These are phyloP conservation scores for Termitomyces sp. DNA, from an alignment of 768 basidiomycete genomes.

Conservation along the genomic window DNA sequence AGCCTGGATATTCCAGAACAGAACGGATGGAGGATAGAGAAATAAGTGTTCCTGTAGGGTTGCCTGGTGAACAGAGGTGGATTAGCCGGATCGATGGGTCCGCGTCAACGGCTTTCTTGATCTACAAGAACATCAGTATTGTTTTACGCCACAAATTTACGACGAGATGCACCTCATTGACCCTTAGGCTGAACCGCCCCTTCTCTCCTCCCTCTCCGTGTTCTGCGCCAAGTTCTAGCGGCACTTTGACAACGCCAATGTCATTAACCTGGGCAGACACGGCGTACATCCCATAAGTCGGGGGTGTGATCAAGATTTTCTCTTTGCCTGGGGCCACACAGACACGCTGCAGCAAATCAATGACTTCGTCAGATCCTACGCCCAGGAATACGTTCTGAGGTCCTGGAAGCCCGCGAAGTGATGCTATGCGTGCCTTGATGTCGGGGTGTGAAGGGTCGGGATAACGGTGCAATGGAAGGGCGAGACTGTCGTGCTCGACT, in stretches of 20 bases:
- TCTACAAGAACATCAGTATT: constrained; percentile 31
- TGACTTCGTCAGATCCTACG: constrained; percentile 95
- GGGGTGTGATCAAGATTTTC: constrained; percentile 84
- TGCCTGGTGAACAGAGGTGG: constrained; percentile 95
- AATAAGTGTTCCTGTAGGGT: constrained; percentile 89
- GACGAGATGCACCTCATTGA: constrained; percentile 57
- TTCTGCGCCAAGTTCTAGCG: constrained; percentile 52
- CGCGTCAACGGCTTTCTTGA: constrained; percentile 61
- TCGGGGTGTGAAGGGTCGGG: constrained; percentile 84
- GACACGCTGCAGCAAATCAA: constrained; percentile 90
- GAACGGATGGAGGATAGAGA: constrained; percentile 62
- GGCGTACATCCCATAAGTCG: constrained; percentile 97
- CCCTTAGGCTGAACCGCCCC: constrained; percentile 67
- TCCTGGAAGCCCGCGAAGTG: constrained; percentile 62
- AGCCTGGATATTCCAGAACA: constrained; percentile 72
- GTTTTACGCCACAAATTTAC: neutral
- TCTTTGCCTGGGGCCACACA: constrained; percentile 77
- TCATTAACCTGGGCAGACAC: constrained; percentile 97
- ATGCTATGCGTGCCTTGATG: constrained; percentile 74
- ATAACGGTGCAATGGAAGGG: constrained; percentile 78
- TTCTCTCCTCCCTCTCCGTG: constrained; percentile 69
- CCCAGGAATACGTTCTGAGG: constrained; percentile 81
- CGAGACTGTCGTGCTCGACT: constrained; percentile 32
- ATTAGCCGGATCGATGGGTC: constrained; percentile 85
- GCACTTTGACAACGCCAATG: constrained; percentile 72